phyloP scores from a whole-genome alignment of 2,329 filamentous ascomycete species.

The Aureobasidium vineae region DNA sequence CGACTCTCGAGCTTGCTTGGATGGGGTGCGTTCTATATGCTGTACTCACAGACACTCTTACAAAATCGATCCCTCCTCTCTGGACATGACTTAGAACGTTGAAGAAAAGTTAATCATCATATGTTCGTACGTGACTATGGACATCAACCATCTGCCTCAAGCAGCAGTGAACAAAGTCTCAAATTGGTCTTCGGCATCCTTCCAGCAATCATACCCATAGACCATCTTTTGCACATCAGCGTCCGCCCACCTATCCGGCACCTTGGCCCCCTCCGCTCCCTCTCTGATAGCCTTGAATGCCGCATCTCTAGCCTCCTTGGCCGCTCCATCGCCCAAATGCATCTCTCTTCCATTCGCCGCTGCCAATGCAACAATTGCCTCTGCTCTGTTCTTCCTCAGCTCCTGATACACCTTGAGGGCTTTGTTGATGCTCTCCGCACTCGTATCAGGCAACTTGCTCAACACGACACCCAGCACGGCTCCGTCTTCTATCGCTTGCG shows the following conservation, averaged over 20 bases:
- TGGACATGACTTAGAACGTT: background rate
- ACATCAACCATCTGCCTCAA: slow-evolving; percentile 10
- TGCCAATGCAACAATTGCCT: slow-evolving; percentile 57
- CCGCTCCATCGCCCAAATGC: slow-evolving; percentile 58
- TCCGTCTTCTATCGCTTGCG: slow-evolving; percentile 64
- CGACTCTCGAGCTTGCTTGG: background rate
- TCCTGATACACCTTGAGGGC: slow-evolving; percentile 57
- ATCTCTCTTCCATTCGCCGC: slow-evolving; percentile 54
- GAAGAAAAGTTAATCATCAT: background rate
- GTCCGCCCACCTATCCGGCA: slow-evolving; percentile 55
- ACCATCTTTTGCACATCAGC: slow-evolving; percentile 52
- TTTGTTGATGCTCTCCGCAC: slow-evolving; percentile 50
- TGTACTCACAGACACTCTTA: background rate
- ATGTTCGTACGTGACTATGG: background rate
- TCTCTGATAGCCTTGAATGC: slow-evolving; percentile 52
- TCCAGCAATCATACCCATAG: slow-evolving; percentile 49
- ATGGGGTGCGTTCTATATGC: background rate
- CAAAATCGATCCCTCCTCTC: background rate
- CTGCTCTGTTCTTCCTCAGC: slow-evolving; percentile 56
- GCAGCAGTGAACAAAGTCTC: slow-evolving; percentile 37
- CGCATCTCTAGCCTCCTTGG: slow-evolving; percentile 58
- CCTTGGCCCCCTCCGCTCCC: slow-evolving; percentile 41
- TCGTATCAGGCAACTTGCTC: slow-evolving; percentile 48
- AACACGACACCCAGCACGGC: slow-evolving; percentile 57
- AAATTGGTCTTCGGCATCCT: slow-evolving; percentile 48